Evolutionary conservation across 2,329 filamentous ascomycete genomes (phyloP), one percentile per base, ranked within the genome.

Genomic region (Aureobasidium sp.): DNA sequence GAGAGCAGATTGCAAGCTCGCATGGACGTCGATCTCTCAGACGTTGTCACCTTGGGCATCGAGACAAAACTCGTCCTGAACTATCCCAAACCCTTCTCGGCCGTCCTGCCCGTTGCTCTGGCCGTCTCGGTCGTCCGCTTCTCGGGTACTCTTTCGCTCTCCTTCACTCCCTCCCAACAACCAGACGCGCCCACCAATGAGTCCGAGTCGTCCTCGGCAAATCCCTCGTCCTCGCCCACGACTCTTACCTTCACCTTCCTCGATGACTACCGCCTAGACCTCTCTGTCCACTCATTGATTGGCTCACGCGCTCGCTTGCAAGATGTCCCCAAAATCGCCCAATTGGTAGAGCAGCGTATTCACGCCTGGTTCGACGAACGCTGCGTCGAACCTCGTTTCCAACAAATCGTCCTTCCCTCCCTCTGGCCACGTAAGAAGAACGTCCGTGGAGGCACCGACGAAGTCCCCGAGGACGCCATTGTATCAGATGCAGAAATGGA

Each of bases 1-100:
- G 90, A 91, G 25, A 88, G 88, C 0, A 83, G 92, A 42, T 79
- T 99, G 22, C 94, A 99, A 74, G 94, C 94, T 0, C 81, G 92
- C 63, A 96, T 99, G 90, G 94, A 99, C 74, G 92, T 99, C 39
- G 94, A 99, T 73, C 78, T 99, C 63, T 94, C 89, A 75, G 94
- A 99, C 75, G 92, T 96, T 75, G 90, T 99, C 64, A 99, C 94
- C 0, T 80, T 99, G 60, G 94, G 91, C 0, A 82, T 99, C 29
- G 94, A 99, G 78, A 99, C 94, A 3, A 96, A 94, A 69, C 79
- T 99, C 65, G 82, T 96, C 52, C 82, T 99, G 62, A 99, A 99
- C 75, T 99, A 96, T 73, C 94, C 94, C 0, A 95, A 92, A 72
- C 90, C 90, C 8, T 80, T 91, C 60, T 90, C 91, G 6, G 94